Conservation (phyloP, 164 flowering plant species). For the Protea cynaroides region DNA sequence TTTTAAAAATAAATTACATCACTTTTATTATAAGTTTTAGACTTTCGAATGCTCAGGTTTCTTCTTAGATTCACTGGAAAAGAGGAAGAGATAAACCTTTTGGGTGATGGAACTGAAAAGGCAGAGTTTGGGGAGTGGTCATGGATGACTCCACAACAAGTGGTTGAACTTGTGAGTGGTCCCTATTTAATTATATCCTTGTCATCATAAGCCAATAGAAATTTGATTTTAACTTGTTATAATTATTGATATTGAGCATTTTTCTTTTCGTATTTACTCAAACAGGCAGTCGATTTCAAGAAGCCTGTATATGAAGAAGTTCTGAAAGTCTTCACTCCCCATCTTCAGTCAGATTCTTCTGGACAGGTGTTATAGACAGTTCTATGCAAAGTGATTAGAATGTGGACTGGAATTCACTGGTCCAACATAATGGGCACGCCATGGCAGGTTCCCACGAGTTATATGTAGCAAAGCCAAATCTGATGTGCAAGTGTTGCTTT, state of each 20-base stretch:
- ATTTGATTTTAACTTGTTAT: conserved; percentile 3
- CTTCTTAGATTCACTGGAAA: conserved; percentile 77
- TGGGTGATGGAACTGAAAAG: conserved; percentile 90
- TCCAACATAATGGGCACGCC: no score
- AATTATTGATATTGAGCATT: neutral
- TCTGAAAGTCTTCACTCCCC: conserved; percentile 46
- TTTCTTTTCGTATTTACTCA: neutral
- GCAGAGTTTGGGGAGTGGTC: conserved; percentile 93
- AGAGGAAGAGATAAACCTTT: conserved; percentile 85
- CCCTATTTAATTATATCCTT: neutral
- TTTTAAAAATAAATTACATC: neutral
- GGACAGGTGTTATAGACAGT: conserved; percentile 2
- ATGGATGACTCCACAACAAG: conserved; percentile 79
- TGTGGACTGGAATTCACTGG: no score
- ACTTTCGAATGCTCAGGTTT: conserved; percentile 54
- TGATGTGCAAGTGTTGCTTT: no score
- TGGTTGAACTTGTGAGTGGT: conserved; percentile 56
- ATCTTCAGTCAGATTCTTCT: conserved; percentile 36
- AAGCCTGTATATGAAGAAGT: conserved; percentile 87
- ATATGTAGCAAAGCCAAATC: no score
- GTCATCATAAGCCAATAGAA: neutral
- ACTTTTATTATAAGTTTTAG: neutral
- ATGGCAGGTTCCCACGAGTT: no score
- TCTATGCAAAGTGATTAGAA: neutral
- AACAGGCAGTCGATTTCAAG: conserved; percentile 92